These are phyloP conservation scores for Neofusicoccum ribis DNA, from an alignment of 2,329 filamentous ascomycete species.

Conservation along the genomic window DNA sequence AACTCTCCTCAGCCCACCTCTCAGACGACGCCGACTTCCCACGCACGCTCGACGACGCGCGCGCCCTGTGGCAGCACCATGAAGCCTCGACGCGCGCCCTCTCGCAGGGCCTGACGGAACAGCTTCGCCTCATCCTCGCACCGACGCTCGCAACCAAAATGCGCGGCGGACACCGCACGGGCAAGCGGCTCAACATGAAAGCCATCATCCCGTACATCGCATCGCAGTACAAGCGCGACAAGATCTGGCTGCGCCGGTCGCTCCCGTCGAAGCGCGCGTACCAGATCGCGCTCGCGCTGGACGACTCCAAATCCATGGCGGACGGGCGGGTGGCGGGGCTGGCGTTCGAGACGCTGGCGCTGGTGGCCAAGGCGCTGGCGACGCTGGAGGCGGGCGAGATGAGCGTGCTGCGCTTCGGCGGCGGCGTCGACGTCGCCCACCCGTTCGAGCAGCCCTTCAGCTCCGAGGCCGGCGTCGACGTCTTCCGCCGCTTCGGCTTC, in stretches of 20 bases:
- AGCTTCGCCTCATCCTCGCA: slow-evolving; percentile 90
- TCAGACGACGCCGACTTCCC: not conserved
- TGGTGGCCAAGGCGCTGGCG: slow-evolving; percentile 80
- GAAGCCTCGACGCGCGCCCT: slow-evolving; percentile 82
- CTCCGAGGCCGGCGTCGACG: slow-evolving; percentile 76
- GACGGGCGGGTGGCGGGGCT: slow-evolving; percentile 74
- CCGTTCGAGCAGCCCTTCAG: slow-evolving; percentile 81
- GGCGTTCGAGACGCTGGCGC: slow-evolving; percentile 90
- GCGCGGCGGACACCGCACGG: slow-evolving; percentile 93
- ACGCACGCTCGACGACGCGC: slow-evolving; percentile 52
- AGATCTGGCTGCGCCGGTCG: slow-evolving; percentile 97
- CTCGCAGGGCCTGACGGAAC: slow-evolving; percentile 86
- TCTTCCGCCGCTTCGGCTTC: slow-evolving; percentile 84
- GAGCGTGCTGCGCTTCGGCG: slow-evolving; percentile 87
- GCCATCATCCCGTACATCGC: slow-evolving; percentile 99
- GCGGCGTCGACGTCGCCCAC: slow-evolving; percentile 80
- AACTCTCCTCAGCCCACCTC: slow-evolving; percentile 46
- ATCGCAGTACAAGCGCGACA: slow-evolving; percentile 97
- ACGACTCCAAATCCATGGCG: slow-evolving; percentile 93
- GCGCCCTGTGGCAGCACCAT: slow-evolving; percentile 80
- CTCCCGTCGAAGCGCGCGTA: slow-evolving; percentile 92
- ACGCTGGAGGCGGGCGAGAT: slow-evolving; percentile 96
- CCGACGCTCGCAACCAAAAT: slow-evolving; percentile 95
- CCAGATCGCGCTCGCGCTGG: slow-evolving; percentile 95
- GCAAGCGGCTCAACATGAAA: slow-evolving; percentile 98